Base-by-base conservation (phyloP, 1,284 basidiomycete genomes). In the Ustilago tritici region DNA sequence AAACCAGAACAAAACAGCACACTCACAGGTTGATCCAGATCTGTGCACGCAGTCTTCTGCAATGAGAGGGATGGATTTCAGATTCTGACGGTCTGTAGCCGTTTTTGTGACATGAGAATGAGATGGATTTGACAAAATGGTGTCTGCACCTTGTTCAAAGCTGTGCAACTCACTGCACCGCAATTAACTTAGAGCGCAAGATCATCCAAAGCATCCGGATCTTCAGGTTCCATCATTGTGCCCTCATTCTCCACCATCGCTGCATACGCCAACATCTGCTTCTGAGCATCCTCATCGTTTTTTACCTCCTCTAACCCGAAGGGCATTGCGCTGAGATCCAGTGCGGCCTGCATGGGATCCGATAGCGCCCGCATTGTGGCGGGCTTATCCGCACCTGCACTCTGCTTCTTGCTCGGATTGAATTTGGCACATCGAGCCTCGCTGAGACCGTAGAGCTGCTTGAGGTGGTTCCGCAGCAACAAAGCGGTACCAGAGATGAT, bases 381-480 rank as follows among this genome's bases (percentile, higher is more conserved):
- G 4, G 69, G 72, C 36, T 65, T 69, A 40, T 80, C 79, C 17
- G 70, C 80, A 10, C 76, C 76, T 14, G 77, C 80, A 57, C 74
- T 79, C 62, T 66, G 67, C 59, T 79, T 79, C 62, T 69, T 77
- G 57, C 54, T 65, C n/a, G 80, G 75, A 14, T 77, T 79, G 66
- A 76, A 81, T 46, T 82, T 82, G 63, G 68, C 72, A 57, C 77
- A 81, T 41, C 74, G 74, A 56, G 71, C 70, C 46, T 84, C 82
- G 34, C 71, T 68, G 1, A 85, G 65, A 2, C 72, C 66, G 70
- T 82, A 85, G 34, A 83, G 55, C 32, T 65, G 63, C 66, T 82
- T 83, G 47, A 85, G 76, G 36, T 85, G 84, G 56, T 80, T 71
- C 23, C 80, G 78, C 54, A 84, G 78, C 31, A 79, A 38, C 14